Evolutionary conservation across 1,139 yeast species (phyloP), one percentile per base, ranked within the genome.

Genomic region (Blastobotrys apis): DNA sequence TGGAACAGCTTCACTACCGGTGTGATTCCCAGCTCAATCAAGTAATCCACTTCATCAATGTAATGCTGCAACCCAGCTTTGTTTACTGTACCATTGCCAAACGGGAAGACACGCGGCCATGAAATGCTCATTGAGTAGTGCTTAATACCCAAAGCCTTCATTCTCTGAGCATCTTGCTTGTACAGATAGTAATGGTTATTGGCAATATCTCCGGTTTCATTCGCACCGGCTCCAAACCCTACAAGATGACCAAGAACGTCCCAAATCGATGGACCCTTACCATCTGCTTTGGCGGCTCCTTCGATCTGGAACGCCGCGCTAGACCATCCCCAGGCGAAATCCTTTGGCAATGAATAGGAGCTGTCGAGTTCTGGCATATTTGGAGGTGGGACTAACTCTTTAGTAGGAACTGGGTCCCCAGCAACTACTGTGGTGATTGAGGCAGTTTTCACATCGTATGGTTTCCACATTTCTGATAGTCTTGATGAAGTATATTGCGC

Each of bases 81-180:
- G 49, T 65, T 65, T 31, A 65, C 60, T 12, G 56, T 35, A 62
- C 57, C 35, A 62, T 41, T 61, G 3, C 60, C 65, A 43, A 62
- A 59, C 3, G 72, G 71, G 34, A 66, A 53, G 17, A 67, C 62
- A 46, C 71, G 58, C 5, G 68, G 50, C 71, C 71, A 67, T 3
- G 70, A 63, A 39, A 67, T 60, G 5, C 67, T 51, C 50, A 67
- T 56, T 2, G 70, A 65, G 47, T 67, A 67, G 41, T 56, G 45
- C 35, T 63, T 63, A 17, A 62, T 63, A 2, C 70, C 71, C 43
- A 65, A 56, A 8, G 67, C 65, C 10, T 62, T 66, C 44, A 66
- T 37, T 26, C 70, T 50, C 17, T 58, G 58, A 37, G 60, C 55
- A 46, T 67, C 71, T 48, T 65, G 65, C 49, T 66, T 64, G 53